Conservation (phyloP, 768 basidiomycete genomes). For the Podaxis sp. region DNA sequence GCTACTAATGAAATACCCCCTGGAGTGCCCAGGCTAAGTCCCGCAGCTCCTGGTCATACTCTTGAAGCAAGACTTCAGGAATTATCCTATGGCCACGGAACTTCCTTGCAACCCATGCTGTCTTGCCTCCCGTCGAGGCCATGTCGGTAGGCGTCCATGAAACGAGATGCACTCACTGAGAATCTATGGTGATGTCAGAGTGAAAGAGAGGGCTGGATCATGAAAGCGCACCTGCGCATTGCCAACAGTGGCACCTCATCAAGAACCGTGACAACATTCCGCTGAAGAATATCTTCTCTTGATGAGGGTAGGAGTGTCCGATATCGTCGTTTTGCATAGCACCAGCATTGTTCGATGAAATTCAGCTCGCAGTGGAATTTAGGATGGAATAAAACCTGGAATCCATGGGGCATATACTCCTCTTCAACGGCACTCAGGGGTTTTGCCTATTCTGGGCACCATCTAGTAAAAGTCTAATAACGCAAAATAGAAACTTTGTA, state of each 20-base stretch:
- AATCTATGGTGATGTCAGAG: too few relatives aligned
- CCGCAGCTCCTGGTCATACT: background rate
- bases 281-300: too few relatives aligned
- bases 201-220: too few relatives aligned
- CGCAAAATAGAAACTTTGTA: too few relatives aligned
- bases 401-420: conserved; percentile 20
- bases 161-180: too few relatives aligned
- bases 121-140: conserved; percentile 10
- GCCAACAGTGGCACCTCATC: too few relatives aligned
- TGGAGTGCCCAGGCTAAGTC: background rate
- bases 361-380: conserved; percentile 27
- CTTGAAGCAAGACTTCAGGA: conserved; percentile 4
- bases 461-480: too few relatives aligned
- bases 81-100: conserved; percentile 13
- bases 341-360: conserved; percentile 20
- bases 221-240: too few relatives aligned
- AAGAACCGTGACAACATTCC: too few relatives aligned
- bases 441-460: too few relatives aligned
- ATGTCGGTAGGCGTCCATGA: conserved; percentile 11
- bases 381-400: conserved; percentile 28
- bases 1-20: background rate
- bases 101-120: conserved; percentile 14
- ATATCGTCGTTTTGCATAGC: conserved; percentile 14
- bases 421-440: conserved; percentile 18
- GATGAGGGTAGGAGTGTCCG: too few relatives aligned